Conservation (phyloP, 495 filamentous ascomycete genomes). For the Opeltia flavorubescens region DNA sequence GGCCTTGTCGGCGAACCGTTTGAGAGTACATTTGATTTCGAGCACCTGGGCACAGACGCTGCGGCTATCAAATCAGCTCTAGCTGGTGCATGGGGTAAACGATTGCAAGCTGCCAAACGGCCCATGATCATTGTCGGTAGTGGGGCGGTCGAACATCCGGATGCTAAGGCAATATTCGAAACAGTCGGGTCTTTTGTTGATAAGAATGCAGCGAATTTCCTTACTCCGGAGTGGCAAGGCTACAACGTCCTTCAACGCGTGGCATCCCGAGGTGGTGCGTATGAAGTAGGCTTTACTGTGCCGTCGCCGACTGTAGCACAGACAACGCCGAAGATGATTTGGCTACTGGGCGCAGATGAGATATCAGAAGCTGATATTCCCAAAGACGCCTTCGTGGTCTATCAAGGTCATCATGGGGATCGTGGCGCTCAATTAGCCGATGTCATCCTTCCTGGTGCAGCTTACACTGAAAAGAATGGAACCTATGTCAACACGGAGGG, state of each 20-base stretch:
- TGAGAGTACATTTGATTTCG: conserved; percentile 83
- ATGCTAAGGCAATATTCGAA: conserved; percentile 87
- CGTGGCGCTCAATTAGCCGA: conserved; percentile 83
- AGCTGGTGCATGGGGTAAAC: conserved; percentile 78
- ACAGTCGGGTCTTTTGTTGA: conserved; percentile 77
- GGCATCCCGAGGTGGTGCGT: conserved; percentile 82
- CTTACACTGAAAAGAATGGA: conserved; percentile 94
- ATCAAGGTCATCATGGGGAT: conserved; percentile 97
- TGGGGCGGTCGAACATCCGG: conserved; percentile 72
- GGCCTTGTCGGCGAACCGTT: conserved; percentile 85
- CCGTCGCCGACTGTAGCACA: conserved; percentile 64
- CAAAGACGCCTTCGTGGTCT: conserved; percentile 88
- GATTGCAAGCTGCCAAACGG: conserved; percentile 69
- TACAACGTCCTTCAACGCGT: conserved; percentile 92
- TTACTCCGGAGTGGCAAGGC: conserved; percentile 85
- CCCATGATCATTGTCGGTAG: conserved; percentile 96
- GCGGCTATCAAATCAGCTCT: conserved; percentile 70
- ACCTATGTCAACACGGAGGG: conserved; percentile 98
- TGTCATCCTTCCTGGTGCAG: conserved; percentile 82
- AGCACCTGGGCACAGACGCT: conserved; percentile 70
- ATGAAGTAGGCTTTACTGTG: conserved; percentile 84
- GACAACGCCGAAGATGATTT: conserved; percentile 83
- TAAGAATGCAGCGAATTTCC: conserved; percentile 78
- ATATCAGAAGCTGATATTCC: conserved; percentile 66
- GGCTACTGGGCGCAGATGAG: conserved; percentile 94